Evolutionary conservation across 1,139 yeast species (phyloP).

Genomic region (Petasospora fabianii): DNA sequence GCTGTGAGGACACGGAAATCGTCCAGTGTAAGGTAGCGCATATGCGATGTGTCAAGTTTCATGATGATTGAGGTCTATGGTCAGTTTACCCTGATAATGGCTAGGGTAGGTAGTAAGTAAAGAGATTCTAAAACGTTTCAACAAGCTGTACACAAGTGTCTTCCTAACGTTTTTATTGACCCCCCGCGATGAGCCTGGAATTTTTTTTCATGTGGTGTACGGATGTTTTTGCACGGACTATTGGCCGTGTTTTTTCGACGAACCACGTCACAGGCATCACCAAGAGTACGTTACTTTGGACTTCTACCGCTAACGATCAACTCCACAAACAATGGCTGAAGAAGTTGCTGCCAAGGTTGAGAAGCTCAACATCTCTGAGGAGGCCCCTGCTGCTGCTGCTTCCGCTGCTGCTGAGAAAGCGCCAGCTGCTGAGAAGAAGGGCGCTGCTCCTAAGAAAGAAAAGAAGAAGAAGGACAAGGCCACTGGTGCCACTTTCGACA

Average conservation of each 20-base stretch:
- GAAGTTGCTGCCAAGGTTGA: conserved; percentile 52
- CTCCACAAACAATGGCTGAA: conserved; percentile 38
- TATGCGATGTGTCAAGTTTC: conserved; percentile 90
- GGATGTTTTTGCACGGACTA: background rate
- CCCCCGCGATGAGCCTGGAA: no score
- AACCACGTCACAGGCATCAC: background rate
- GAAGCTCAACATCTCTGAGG: conserved; percentile 33
- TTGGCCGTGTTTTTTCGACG: background rate
- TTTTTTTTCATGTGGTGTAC: background rate
- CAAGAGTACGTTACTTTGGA: no score
- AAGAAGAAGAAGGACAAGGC: conserved; percentile 29
- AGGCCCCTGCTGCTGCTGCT: conserved; percentile 8
- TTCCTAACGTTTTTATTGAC: no score
- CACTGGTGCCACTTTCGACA: conserved; percentile 28
- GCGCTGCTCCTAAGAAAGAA: conserved; percentile 21
- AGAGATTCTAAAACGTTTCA: background rate
- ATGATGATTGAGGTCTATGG: no score
- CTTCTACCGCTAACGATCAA: no score
- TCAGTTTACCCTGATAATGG: no score
- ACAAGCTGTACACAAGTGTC: no score
- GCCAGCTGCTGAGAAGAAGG: conserved; percentile 4
- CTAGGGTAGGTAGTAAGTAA: no score
- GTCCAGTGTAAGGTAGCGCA: conserved; percentile 87
- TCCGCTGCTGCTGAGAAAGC: conserved; percentile 4
- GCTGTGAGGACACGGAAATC: conserved; percentile 90